These are phyloP conservation scores for Russula foetens DNA, from an alignment of 768 basidiomycete genomes.

Conservation along the genomic window DNA sequence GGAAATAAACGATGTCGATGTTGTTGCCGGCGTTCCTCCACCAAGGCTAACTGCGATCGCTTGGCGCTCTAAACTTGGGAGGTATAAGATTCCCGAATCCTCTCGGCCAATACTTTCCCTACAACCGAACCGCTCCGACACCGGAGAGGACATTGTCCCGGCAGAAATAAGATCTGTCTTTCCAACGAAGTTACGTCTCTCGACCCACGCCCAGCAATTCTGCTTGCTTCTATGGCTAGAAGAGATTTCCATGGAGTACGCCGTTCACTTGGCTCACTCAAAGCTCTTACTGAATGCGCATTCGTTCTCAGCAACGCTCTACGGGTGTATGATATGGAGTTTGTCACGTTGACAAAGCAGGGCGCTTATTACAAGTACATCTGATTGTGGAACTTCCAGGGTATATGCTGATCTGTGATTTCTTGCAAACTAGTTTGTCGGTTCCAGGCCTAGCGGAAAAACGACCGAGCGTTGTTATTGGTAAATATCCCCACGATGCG, in stretches of 20 bases:
- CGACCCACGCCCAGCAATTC: neutral
- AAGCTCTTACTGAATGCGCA: neutral
- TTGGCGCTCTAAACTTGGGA: neutral
- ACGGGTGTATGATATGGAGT: slow-evolving; percentile 1
- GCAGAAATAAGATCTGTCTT: neutral
- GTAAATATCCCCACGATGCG: neutral
- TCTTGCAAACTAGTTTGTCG: neutral
- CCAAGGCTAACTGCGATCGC: neutral
- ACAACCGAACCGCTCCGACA: neutral
- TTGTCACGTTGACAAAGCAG: neutral
- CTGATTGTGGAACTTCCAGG: neutral
- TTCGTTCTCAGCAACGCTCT: neutral
- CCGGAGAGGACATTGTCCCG: neutral
- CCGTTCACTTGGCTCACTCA: neutral
- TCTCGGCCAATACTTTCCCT: neutral
- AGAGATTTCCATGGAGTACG: slow-evolving; percentile 1
- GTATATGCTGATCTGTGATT: neutral
- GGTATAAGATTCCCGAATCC: neutral
- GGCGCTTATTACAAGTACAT: neutral
- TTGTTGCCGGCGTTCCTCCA: neutral
- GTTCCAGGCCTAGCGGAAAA: slow-evolving; percentile 12
- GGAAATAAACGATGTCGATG: neutral
- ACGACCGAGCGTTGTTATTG: slow-evolving; percentile 5
- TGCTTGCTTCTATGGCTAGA: neutral
- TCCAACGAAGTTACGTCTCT: neutral